Base-by-base conservation (phyloP, 176 grass and related monocot species). In the Ensete ventricosum region DNA sequence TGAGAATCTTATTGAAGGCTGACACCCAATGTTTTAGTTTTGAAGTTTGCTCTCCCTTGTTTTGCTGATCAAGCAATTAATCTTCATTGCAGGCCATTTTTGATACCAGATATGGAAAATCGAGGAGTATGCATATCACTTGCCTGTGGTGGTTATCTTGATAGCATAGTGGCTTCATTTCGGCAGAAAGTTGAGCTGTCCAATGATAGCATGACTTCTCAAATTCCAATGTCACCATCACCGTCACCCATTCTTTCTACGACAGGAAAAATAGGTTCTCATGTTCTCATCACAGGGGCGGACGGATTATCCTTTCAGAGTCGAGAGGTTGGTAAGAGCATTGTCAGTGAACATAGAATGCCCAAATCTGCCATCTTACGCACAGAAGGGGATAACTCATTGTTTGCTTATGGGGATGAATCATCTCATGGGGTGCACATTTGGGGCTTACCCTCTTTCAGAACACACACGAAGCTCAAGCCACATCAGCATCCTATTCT, bases 331-430 rank as follows among this genome's bases (percentile, higher is more conserved):
- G 85, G 88, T 65, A 54, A 64, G 17, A 88, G 86, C 50, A 60
- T 63, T 1, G 86, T 98, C 8, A 98, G 86, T n/a, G 84, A 87
- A 23, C 49, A 89, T 80, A 80, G 94, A 12, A 91, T 98, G 94
- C 81, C 86, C 0, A 98, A 85, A 71, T 98, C 90, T 1, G 80
- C 85, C 52, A 87, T 98, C 73, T 80, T 96, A 67, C 83, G 81
- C 11, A 78, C 29, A 8, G 62, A 78, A 71, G 72, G 53, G n/a
- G 65, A 55, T 48, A 64, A n/a, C 13, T 64, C 77, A 59, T 76
- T 91, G 9, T 98, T 93, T 73, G 90, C 90, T 23, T 93, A 89
- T 13, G 90, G 90, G 0, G 90, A 98, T 10, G 94, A 93, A 72
- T 83, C 54, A 20, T 8, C 88, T 66, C 54, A 76, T 0, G 82